Evolutionary conservation across 1,139 yeast genomes (phyloP), one percentile per base, ranked within the genome.

Genomic region (Saccharomycopsis hybrid): DNA sequence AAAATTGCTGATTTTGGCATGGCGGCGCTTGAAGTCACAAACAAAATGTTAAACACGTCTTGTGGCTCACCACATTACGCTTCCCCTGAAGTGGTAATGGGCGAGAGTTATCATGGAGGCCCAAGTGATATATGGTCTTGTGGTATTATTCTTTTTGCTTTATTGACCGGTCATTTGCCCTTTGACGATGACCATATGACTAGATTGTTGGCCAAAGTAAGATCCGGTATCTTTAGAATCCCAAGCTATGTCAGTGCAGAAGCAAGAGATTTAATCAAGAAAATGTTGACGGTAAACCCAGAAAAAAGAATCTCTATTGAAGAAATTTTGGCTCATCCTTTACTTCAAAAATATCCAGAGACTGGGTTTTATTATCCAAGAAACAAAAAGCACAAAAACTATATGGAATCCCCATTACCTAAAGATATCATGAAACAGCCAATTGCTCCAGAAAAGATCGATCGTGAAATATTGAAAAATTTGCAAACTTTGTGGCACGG

Each of bases 51-150:
- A 52, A 97, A 92, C 65, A 92, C 98, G 1, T 84, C 95, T 33
- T 92, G 99, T 68, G 99, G 99, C 1, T 88, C 97, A 27, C 98
- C 98, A 27, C 98, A 94, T 67, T 92, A 92, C 67, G 98, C 98
- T 1, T 87, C 96, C 11, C 98, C 98, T 0, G 98, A 92, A 65
- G 92, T 92, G 57, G 97, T 92, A 2, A 87, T 96, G 8, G 98
- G 98, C 44, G 79, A 84, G 57, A 86, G 81, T 55, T 92, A 92
- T 65, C 97, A 92, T 63, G 98, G 98, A 13, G 92, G 96, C 24
- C 97, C 96, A 31, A 83, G 95, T 38, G 99, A 92, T 66, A 92
- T 92, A 49, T 92, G 99, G 99, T 89, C 97, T 8, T 92, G 98
- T 68, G 98, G 98, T 57, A 88, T 92, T 58, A 92, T 92, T 50